Base-by-base conservation (phyloP, 768 basidiomycete species). In the Kwoniella sp. region DNA sequence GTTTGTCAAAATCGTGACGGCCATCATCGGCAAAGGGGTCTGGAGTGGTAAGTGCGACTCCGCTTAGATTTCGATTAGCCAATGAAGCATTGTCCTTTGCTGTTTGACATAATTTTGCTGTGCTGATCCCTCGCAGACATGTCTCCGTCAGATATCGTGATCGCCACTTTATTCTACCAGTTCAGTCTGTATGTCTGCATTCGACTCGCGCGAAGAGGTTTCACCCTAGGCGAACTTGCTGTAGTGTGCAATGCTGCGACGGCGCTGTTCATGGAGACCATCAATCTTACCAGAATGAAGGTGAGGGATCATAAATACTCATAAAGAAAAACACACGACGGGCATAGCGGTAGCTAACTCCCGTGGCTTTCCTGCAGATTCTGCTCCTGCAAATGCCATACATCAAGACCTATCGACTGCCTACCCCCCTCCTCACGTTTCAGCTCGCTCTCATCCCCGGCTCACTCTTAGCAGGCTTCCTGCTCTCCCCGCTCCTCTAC, bases 381-480 rank as follows among this genome's bases (percentile, higher is more conserved):
- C 89, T 87, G 87, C 90, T 90, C 23, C 81, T 86, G 53, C 87
- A 87, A 26, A 93, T 88, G 11, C 86, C 87, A 0, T 93, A 88
- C 79, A 90, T 95, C 82, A 90, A 90, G 78, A 95, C 95, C 0
- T 96, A 90, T 76, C 89, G 95, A 45, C 84, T 93, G 4, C 93
- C 96, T 11, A 95, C 91, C 1, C 95, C 96, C 12, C 84, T 98
- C 20, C 85, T 98, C 55, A 86, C 89, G 45, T 94, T 92, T 81
- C 96, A 98, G 76, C 84, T 94, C 47, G 92, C 96, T 1, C 85
- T 98, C 52, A 90, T 99, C 53, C 91, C 90, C 3, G 96, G 96
- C 25, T 89, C 93, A 0, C 86, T 98, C 63, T 83, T 98, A 31
- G 88, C 88, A n/a, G 96, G 96, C 15, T 92, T 97, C 81, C 82